A percentile compares a stretch with the other conserved stretches of the same genome.
These are phyloP conservation scores for Silene vulgaris DNA, from an alignment of 179 eudicot species.

Conservation along the genomic window DNA sequence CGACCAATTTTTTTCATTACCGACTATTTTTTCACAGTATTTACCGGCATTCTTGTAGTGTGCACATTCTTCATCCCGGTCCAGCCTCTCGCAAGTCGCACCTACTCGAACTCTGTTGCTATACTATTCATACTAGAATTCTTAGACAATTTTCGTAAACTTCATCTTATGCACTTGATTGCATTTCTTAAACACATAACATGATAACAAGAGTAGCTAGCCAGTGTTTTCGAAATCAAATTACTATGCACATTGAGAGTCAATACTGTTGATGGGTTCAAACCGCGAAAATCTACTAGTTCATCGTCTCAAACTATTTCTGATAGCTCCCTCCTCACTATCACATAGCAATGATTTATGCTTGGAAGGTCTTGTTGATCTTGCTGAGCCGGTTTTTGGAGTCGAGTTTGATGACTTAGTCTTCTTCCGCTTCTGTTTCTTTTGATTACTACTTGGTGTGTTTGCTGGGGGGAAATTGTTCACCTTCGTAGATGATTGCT, in stretches of 20 bases:
- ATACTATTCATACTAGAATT: background rate
- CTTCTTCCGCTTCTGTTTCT: conserved; percentile 60
- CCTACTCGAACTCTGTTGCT: background rate
- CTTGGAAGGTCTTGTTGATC: conserved; percentile 42
- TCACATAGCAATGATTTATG: conserved; percentile 30
- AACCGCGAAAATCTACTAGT: conserved; percentile 12
- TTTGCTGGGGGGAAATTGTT: conserved; percentile 41
- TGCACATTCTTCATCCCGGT: too few relatives aligned
- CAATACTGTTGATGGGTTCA: background rate
- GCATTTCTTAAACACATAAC: conserved; percentile 15
- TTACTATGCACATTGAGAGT: conserved; percentile 33
- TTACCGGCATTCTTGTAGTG: too few relatives aligned
- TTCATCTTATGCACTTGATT: conserved; percentile 11
- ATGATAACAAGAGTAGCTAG: background rate
- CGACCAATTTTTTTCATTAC: too few relatives aligned
- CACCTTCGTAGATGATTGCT: conserved; percentile 31
- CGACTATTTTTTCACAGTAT: too few relatives aligned
- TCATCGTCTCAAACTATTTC: conserved; percentile 22
- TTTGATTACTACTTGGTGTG: conserved; percentile 34
- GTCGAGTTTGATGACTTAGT: conserved; percentile 47
- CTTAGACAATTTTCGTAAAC: conserved; percentile 10
- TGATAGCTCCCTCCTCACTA: conserved; percentile 24
- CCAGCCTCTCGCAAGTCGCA: too few relatives aligned
- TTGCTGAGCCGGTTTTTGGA: conserved; percentile 40
- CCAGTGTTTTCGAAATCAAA: conserved; percentile 12